Conservation (phyloP, 805 yeast species). For the Wickerhamomyces rabaulensis region DNA sequence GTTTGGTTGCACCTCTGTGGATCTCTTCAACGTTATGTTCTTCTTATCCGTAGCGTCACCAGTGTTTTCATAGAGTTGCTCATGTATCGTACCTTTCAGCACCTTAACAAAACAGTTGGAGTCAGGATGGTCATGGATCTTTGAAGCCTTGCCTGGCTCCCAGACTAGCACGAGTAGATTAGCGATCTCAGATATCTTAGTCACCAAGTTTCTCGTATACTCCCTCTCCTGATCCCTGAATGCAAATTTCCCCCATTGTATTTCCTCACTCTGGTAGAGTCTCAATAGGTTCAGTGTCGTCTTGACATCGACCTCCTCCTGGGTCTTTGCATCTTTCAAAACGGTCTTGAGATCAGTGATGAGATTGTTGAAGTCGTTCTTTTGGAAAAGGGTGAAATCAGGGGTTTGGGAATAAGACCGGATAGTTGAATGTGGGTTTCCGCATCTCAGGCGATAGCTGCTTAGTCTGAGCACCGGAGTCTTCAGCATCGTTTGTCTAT, state of each 20-base stretch:
- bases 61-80: constrained; percentile 8
- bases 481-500: not conserved
- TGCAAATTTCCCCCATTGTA: constrained; percentile 39
- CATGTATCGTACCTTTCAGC: constrained; percentile 26
- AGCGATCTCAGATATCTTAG: constrained; percentile 38
- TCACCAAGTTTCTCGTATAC: constrained; percentile 33
- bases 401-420: not conserved
- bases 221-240: constrained; percentile 29
- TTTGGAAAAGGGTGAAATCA: constrained; percentile 1
- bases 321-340: not conserved
- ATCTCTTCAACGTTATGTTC: constrained; percentile 1
- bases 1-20: constrained; percentile 18
- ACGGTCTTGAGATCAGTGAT: constrained; percentile 4
- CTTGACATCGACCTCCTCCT: constrained; percentile 7
- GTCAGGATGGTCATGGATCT: constrained; percentile 44
- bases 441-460: not conserved
- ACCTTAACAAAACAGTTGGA: constrained; percentile 47
- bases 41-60: not conserved
- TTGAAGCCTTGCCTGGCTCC: constrained; percentile 39
- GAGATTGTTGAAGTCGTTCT: constrained; percentile 4
- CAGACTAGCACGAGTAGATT: constrained; percentile 39
- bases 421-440: not conserved
- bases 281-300: constrained; percentile 11
- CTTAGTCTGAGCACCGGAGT: not conserved
- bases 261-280: constrained; percentile 29